Conservation (phyloP, 2,329 filamentous ascomycete species). For the Penicillium sp. region DNA sequence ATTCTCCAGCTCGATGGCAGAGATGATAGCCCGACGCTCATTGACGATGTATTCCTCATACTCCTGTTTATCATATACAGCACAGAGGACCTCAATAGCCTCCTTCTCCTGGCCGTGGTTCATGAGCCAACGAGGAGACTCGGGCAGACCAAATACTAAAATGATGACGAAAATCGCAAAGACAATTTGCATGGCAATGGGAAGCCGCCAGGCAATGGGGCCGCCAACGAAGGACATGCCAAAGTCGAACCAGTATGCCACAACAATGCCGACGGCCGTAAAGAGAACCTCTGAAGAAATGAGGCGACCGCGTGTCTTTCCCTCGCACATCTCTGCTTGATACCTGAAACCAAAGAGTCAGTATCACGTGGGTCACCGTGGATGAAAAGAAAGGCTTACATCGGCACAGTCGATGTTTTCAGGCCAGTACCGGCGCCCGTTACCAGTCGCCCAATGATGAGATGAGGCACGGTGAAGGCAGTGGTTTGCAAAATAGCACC, state of each 20-base stretch:
- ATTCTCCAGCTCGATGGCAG: conserved; percentile 12
- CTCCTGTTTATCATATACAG: conserved; percentile 9
- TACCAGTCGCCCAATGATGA: conserved; percentile 50
- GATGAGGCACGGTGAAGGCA: conserved; percentile 28
- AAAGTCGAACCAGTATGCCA: conserved; percentile 48
- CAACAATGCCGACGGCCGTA: conserved; percentile 35
- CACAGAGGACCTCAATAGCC: conserved; percentile 10
- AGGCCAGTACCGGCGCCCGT: conserved; percentile 50
- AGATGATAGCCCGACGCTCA: conserved; percentile 10
- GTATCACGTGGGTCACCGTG: neutral
- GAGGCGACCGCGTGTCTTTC: conserved; percentile 42
- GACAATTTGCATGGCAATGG: conserved; percentile 29
- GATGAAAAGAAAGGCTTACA: conserved; percentile 20
- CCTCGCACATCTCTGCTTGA: conserved; percentile 47
- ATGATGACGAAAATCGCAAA: conserved; percentile 28
- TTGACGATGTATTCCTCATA: conserved; percentile 8
- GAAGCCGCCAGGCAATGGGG: conserved; percentile 25
- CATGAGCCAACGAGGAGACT: conserved; percentile 18
- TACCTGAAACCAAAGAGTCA: conserved; percentile 16
- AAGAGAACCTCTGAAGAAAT: conserved; percentile 42
- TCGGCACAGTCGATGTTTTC: conserved; percentile 37
- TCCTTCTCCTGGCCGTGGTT: conserved; percentile 12
- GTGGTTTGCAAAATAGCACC: conserved; percentile 35
- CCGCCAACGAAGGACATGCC: conserved; percentile 44
- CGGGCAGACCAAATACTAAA: conserved; percentile 13